Evolutionary conservation across 352 stramenopile genomes (phyloP), one percentile per base, ranked within the genome.

Genomic region (Phytophthora megakarya): DNA sequence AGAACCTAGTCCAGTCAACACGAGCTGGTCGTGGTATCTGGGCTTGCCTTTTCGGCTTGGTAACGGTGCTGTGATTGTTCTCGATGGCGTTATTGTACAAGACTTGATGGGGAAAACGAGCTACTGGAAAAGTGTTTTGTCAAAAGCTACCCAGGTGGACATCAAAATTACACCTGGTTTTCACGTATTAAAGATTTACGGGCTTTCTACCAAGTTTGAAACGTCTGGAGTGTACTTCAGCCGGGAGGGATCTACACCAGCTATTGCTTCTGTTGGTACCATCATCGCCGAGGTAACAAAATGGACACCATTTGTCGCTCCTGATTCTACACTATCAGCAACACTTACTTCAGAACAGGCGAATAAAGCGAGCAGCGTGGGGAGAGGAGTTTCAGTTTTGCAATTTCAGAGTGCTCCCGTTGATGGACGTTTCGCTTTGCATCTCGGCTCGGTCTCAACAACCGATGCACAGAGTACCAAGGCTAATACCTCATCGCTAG

Each of bases 1-100:
- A 18, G 78, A 88, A 39, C 64, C 72, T 15, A 78, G 63, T 46
- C 33, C 65, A 3, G 63, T 65, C 10, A 40, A 47, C 38, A 78
- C 74, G 22, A 66, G 38, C 26, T 87, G 80, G 80, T 81, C 71
- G 35, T 89, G 77, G 77, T 84, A 75, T 25, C 55, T 89, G 2
- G 80, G 80, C 5, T 53, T 89, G 9, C 80, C 80, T 13, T 84
- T 87, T 45, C 80, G 80, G n/a, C 57, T 55, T 25, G 77, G 80
- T 3, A 75, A 75, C 44, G 80, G 77, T 19, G 75, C 67, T 33
- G 53, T 84, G 0, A 26, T 87, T 26, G 48, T 72, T 18, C 53
- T 89, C 3, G 80, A 89, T 49, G 80, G 80, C 3, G 45, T 71
- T 19, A 35, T 89, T 33, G 46, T 82, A 7, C 73, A 80, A 37